phyloP scores from a whole-genome alignment of 2,329 filamentous ascomycete genomes.

The Ophiostoma ulmi region DNA sequence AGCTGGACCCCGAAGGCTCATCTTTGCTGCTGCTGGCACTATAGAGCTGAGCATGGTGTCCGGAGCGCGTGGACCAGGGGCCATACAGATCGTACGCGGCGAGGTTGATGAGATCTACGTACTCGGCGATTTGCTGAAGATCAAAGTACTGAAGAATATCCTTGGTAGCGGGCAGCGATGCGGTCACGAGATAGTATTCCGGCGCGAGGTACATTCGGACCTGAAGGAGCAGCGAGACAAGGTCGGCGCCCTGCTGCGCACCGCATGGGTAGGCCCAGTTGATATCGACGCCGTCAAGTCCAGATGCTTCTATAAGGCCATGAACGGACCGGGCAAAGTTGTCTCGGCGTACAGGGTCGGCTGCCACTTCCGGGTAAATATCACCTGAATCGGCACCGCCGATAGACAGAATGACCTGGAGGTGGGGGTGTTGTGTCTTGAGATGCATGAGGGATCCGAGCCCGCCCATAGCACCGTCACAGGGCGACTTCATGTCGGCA shows the following conservation, averaged over 20 bases:
- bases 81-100: conserved; percentile 78
- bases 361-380: conserved; percentile 63
- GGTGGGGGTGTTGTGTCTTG: conserved; percentile 63
- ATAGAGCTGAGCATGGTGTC: conserved; percentile 73
- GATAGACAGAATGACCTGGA: conserved; percentile 72
- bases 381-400: conserved; percentile 63
- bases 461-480: conserved; percentile 66
- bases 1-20: conserved; percentile 59
- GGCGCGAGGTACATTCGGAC: conserved; percentile 63
- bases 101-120: conserved; percentile 71
- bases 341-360: conserved; percentile 54
- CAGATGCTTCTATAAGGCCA: conserved; percentile 63
- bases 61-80: conserved; percentile 60
- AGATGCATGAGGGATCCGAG: conserved; percentile 68
- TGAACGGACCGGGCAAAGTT: conserved; percentile 65
- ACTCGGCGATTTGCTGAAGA: conserved; percentile 54
- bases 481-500: conserved; percentile 66
- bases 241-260: conserved; percentile 61
- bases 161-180: conserved; percentile 64
- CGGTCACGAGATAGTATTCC: conserved; percentile 64
- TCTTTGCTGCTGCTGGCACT: conserved; percentile 52
- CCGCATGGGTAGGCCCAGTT: conserved; percentile 74
- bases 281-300: conserved; percentile 71
- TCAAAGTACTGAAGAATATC: conserved; percentile 66
- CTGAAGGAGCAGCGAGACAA: conserved; percentile 61